Evolutionary conservation across 2,329 filamentous ascomycete genomes (phyloP).

Genomic region (Cyanodermella asteris): DNA sequence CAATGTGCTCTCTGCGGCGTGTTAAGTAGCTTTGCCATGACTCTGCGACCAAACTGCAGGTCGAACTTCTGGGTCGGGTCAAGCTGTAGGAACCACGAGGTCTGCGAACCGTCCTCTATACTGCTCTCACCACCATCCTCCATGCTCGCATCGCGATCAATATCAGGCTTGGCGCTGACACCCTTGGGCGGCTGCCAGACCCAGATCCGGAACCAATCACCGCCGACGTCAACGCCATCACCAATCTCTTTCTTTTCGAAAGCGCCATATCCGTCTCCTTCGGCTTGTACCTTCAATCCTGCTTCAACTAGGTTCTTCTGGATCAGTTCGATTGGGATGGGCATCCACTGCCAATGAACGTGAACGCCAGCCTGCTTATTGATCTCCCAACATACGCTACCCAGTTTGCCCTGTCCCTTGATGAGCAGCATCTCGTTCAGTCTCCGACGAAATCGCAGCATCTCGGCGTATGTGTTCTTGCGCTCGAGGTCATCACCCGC

Average conservation of each 20-base stretch:
- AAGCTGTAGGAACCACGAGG: slow-evolving; percentile 53
- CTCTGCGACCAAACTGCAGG: slow-evolving; percentile 69
- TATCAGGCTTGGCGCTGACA: slow-evolving; percentile 2
- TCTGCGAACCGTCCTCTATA: slow-evolving; percentile 31
- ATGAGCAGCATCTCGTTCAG: slow-evolving; percentile 56
- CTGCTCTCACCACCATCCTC: slow-evolving; percentile 27
- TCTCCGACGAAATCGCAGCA: slow-evolving; percentile 56
- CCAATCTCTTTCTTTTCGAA: slow-evolving; percentile 22
- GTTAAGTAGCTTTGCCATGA: slow-evolving; percentile 68
- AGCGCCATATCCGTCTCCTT: slow-evolving; percentile 42
- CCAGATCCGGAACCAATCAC: slow-evolving; percentile 61
- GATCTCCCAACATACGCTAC: slow-evolving; percentile 82
- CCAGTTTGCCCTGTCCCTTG: slow-evolving; percentile 32
- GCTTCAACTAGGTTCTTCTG: slow-evolving; percentile 58
- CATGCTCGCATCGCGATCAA: slow-evolving; percentile 1
- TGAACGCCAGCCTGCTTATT: slow-evolving; percentile 64
- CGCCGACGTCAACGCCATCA: slow-evolving; percentile 20
- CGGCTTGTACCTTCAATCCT: slow-evolving; percentile 70
- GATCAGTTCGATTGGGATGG: slow-evolving; percentile 47
- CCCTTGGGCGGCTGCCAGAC: slow-evolving; percentile 35
- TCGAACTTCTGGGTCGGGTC: slow-evolving; percentile 58
- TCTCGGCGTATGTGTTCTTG: slow-evolving; percentile 48
- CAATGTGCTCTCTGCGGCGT: slow-evolving; percentile 63
- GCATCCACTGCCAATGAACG: slow-evolving; percentile 82
- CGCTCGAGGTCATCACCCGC: slow-evolving; percentile 22